A percentile compares a stretch with the other conserved stretches of the same genome.
Conservation (phyloP, 164 flowering plant genomes). For the Vitis labrusca region DNA sequence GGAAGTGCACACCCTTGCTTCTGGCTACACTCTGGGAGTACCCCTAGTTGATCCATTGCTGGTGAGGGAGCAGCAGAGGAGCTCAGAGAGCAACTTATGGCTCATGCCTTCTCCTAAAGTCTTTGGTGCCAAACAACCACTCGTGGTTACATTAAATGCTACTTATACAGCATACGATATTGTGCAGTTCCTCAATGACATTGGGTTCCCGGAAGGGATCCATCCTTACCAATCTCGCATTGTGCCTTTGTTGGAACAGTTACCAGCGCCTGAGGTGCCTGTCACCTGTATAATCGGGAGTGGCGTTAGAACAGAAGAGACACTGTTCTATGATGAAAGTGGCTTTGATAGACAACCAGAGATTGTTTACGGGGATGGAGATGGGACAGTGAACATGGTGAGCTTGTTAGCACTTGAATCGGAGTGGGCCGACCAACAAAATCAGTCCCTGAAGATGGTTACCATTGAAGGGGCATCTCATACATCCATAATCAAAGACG, state of each 20-base stretch:
- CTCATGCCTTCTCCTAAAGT: slow-evolving; percentile 65
- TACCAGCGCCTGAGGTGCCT: slow-evolving; percentile 48
- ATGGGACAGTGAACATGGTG: slow-evolving; percentile 84
- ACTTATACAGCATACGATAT: slow-evolving; percentile 54
- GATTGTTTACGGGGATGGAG: slow-evolving; percentile 89
- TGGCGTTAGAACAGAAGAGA: slow-evolving; percentile 68
- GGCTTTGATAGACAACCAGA: slow-evolving; percentile 74
- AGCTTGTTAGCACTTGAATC: slow-evolving; percentile 65
- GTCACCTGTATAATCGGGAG: slow-evolving; percentile 73
- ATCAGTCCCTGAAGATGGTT: slow-evolving; percentile 42
- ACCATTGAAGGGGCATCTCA: slow-evolving; percentile 55
- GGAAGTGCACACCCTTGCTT: slow-evolving; percentile 82
- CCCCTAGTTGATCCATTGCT: slow-evolving; percentile 76
- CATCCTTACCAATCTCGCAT: slow-evolving; percentile 54
- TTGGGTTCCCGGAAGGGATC: slow-evolving; percentile 65
- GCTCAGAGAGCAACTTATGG: slow-evolving; percentile 94
- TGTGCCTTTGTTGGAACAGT: slow-evolving; percentile 42
- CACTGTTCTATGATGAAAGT: slow-evolving; percentile 53
- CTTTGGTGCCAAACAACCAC: slow-evolving; percentile 29
- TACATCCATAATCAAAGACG: slow-evolving; percentile 49
- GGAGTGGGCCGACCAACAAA: slow-evolving; percentile 39
- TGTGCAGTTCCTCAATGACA: slow-evolving; percentile 56
- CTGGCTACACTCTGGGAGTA: slow-evolving; percentile 78
- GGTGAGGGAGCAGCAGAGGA: slow-evolving; percentile 77
- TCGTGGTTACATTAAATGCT: slow-evolving; percentile 46